These are phyloP conservation scores for Lantana camara DNA, from an alignment of 257 asterid genomes.

Conservation along the genomic window DNA sequence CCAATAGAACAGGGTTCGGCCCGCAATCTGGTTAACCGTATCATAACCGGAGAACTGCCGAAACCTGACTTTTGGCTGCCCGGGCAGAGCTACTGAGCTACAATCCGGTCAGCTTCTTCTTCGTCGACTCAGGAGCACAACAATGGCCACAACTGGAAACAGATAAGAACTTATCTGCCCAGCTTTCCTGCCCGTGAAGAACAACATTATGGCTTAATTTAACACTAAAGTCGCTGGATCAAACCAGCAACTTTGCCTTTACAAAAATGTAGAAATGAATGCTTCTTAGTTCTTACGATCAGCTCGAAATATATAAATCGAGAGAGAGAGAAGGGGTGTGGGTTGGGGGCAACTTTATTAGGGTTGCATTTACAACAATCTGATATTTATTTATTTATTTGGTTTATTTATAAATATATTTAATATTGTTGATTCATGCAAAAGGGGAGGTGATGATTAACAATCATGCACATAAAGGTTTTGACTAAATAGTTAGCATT, in stretches of 20 bases:
- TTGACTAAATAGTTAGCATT: too few species aligned
- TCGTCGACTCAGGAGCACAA: slow-evolving; percentile 30
- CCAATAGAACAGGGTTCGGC: slow-evolving; percentile 92
- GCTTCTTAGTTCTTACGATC: slow-evolving; percentile 17
- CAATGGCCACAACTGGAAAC: slow-evolving; percentile 20
- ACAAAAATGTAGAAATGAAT: neutral
- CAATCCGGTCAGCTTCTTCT: slow-evolving; percentile 73
- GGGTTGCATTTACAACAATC: neutral
- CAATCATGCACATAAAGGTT: slow-evolving; percentile 19
- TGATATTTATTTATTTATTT: neutral
- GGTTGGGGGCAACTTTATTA: slow-evolving; percentile 15
- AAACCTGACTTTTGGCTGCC: slow-evolving; percentile 80
- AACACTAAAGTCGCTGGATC: neutral
- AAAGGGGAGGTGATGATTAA: neutral
- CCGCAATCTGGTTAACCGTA: slow-evolving; percentile 68
- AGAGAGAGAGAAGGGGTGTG: slow-evolving; percentile 20
- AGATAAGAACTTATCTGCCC: neutral
- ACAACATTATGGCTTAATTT: slow-evolving; percentile 21
- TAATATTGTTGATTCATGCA: slow-evolving; percentile 17
- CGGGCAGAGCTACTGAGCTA: slow-evolving; percentile 79
- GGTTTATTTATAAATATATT: too few species aligned
- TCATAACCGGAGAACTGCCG: slow-evolving; percentile 88
- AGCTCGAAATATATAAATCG: slow-evolving; percentile 27
- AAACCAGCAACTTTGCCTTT: neutral
- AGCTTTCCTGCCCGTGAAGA: neutral